Base-by-base conservation (phyloP, 176 grass and related monocot genomes). In the Cenchrus americanus region DNA sequence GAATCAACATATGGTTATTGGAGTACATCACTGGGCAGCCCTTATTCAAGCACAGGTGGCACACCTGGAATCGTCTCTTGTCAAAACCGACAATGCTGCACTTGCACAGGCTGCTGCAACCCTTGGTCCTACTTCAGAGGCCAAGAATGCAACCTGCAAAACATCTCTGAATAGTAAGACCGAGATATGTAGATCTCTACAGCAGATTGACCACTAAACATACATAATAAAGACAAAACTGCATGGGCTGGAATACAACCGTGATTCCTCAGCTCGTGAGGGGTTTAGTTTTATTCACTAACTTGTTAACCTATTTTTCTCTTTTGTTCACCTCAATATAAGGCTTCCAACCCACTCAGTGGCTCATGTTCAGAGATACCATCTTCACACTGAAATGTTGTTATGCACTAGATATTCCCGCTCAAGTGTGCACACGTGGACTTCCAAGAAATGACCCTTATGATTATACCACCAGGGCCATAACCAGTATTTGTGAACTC, bases 101-200 rank as follows among this genome's bases (percentile, higher is more conserved):
- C 84, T 96, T 89, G 96, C 93, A 92, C 93, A 96, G 47, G 96
- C 88, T 88, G 96, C 96, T 73, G 96, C 96, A 79, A 99, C 82
- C 87, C 96, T 95, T 78, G 96, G 96, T 85, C 96, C 96, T 89
- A 96, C 86, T 83, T 90, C 73, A 66, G 89, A 90, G 53, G 96
- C 77, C 81, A 99, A 86, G 88, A 99, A 99, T 68, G 96, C 91
- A 89, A 99, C 91, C 96, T 96, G 80, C 37, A 44, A 86, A 87
- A 73, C 27, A 63, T 76, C 53, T 75, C 46, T 76, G 70, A 88
- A 72, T 43, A 76, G 41, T 84, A 76, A 87, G 51, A 68, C 47
- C 32, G 82, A 63, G 40, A 89, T 76, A 85, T 49, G 49, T 83
- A 88, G 26, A 82, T 21, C 80, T 75, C 48, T 42, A 80, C 48